These are phyloP conservation scores for Persicaria maculosa DNA, from an alignment of 148 eudicot genomes.

Conservation along the genomic window DNA sequence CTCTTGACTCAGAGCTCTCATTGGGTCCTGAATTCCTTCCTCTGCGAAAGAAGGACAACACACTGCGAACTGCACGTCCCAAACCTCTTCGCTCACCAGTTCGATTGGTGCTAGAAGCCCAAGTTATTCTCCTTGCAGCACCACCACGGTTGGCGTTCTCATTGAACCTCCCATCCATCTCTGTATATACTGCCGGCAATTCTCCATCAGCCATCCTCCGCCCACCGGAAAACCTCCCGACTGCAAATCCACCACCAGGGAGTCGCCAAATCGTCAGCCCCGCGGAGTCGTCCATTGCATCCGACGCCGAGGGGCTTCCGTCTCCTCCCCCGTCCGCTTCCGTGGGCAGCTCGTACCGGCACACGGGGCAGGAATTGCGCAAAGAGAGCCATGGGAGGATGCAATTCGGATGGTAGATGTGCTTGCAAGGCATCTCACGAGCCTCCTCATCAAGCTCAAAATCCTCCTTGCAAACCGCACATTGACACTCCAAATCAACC, in stretches of 20 bases:
- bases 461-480: constrained; percentile 47
- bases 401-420: constrained; percentile 44
- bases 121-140: constrained; percentile 28
- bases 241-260: constrained; percentile 56
- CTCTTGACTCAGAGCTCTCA: constrained; percentile 13
- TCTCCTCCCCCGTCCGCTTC: constrained; percentile 8
- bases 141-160: not conserved
- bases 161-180: constrained; percentile 37
- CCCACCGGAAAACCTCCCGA: constrained; percentile 42
- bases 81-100: constrained; percentile 26
- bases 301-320: constrained; percentile 4
- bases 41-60: constrained; percentile 29
- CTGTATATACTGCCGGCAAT: constrained; percentile 41
- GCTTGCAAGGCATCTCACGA: constrained; percentile 48
- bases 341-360: constrained; percentile 35
- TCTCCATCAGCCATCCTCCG: constrained; percentile 23
- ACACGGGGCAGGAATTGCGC: constrained; percentile 49
- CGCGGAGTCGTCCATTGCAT: constrained; percentile 19
- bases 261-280: constrained; percentile 50
- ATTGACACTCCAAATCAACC: constrained; percentile 24
- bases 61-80: constrained; percentile 22
- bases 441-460: constrained; percentile 29
- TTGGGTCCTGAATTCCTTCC: constrained; percentile 16
- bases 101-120: constrained; percentile 21
- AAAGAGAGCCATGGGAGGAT: constrained; percentile 43